phyloP scores from a whole-genome alignment of 2,329 filamentous ascomycete species.

The Botrytis tulipae region DNA sequence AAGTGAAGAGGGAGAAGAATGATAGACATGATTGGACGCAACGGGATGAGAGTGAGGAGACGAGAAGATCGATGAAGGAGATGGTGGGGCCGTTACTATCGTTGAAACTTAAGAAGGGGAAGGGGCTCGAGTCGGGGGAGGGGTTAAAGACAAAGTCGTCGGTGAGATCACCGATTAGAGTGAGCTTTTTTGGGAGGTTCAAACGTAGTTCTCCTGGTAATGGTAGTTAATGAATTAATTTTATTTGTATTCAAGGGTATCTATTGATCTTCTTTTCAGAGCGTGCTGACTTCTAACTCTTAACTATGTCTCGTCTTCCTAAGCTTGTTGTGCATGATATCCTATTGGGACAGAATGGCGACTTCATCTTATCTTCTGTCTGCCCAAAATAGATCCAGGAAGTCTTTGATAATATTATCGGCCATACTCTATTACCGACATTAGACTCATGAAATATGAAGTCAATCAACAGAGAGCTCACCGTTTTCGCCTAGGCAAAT shows the following conservation, averaged over 20 bases:
- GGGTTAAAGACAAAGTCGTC: background rate
- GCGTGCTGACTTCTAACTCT: background rate
- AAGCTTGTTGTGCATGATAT: background rate
- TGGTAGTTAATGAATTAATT: slow-evolving; percentile 22
- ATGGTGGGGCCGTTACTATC: slow-evolving; percentile 41
- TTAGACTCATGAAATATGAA: background rate
- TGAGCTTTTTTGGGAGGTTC: slow-evolving; percentile 34
- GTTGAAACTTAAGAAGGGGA: slow-evolving; percentile 44
- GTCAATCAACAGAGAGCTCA: background rate
- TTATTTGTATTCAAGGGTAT: slow-evolving; percentile 11
- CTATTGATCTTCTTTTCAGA: background rate
- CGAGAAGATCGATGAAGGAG: slow-evolving; percentile 29
- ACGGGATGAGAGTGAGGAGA: slow-evolving; percentile 47
- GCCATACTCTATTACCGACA: background rate
- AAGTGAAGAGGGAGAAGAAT: slow-evolving; percentile 19
- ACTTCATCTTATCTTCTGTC: background rate
- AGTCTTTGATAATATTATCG: too few species aligned
- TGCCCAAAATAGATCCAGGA: background rate
- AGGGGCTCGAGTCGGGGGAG: slow-evolving; percentile 20
- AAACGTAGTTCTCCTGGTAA: slow-evolving; percentile 33
- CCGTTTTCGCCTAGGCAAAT: background rate
- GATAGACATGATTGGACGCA: slow-evolving; percentile 54
- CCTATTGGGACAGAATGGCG: background rate
- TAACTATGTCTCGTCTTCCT: background rate
- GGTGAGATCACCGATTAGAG: slow-evolving; percentile 17